A percentile compares a stretch with the other conserved stretches of the same genome.
Evolutionary conservation across 176 grass and related monocot species (phyloP).

Genomic region (Saccharum officinarum): DNA sequence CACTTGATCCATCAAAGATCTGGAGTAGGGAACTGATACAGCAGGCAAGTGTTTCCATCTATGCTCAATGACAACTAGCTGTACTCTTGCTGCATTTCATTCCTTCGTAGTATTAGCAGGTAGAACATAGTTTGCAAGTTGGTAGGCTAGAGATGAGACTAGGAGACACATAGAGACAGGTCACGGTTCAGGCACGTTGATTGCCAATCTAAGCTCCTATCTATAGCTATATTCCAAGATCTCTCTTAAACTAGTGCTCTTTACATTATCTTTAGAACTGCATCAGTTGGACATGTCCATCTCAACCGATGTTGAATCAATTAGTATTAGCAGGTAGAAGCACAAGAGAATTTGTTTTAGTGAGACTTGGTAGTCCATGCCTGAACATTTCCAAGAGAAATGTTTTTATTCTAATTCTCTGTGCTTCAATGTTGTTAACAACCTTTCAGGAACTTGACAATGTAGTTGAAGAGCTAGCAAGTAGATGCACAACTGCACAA

Average conservation of each 20-base stretch:
- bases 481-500: too few species aligned
- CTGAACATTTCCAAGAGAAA: background rate
- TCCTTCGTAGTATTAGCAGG: background rate
- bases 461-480: conserved; percentile 78
- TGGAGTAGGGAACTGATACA: conserved; percentile 83
- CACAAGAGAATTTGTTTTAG: background rate
- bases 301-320: too few species aligned
- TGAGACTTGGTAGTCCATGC: background rate
- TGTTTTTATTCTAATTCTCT: background rate
- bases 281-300: too few species aligned
- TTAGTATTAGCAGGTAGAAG: background rate
- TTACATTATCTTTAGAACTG: too few species aligned
- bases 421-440: background rate
- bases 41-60: conserved; percentile 53
- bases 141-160: too few species aligned
- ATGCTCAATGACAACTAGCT: background rate
- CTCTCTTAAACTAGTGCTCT: too few species aligned
- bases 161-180: too few species aligned
- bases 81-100: background rate
- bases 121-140: too few species aligned
- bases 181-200: too few species aligned
- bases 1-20: conserved; percentile 88
- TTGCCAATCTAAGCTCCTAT: too few species aligned
- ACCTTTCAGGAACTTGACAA: conserved; percentile 38
- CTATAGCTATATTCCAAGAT: too few species aligned